Percentiles rank a stretch among this genome's conserved stretches.
Evolutionary conservation across 805 yeast genomes (phyloP).

Genomic region (Barnettozyma pratensis): DNA sequence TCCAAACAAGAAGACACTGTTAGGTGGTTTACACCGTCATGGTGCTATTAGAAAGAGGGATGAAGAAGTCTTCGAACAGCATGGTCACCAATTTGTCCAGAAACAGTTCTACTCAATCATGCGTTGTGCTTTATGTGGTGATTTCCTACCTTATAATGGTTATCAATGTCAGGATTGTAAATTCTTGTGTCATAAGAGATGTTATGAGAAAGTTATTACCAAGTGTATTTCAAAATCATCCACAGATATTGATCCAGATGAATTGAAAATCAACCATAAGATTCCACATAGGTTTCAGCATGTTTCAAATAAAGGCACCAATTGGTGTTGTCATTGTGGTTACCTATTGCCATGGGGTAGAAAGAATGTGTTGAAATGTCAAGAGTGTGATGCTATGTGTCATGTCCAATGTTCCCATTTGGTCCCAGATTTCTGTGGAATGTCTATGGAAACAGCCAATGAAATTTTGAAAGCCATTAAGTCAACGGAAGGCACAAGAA

Average conservation of each 20-base stretch:
- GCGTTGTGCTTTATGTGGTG: constrained; percentile 98
- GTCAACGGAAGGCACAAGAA: constrained; percentile 48
- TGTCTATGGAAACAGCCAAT: constrained; percentile 96
- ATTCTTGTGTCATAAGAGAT: constrained; percentile 74
- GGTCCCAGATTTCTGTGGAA: constrained; percentile 98
- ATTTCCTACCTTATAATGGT: constrained; percentile 83
- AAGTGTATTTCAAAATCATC: constrained; percentile 78
- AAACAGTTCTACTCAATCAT: constrained; percentile 93
- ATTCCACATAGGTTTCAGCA: constrained; percentile 96
- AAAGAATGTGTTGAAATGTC: constrained; percentile 87
- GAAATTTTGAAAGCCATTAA: constrained; percentile 80
- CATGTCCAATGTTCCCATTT: constrained; percentile 89
- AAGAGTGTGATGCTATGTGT: constrained; percentile 92
- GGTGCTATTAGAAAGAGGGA: constrained; percentile 96
- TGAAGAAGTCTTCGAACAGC: constrained; percentile 83
- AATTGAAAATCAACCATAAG: constrained; percentile 83
- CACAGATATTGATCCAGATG: constrained; percentile 64
- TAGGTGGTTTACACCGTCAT: constrained; percentile 83
- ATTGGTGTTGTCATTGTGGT: constrained; percentile 99
- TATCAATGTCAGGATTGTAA: constrained; percentile 83
- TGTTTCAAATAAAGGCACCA: constrained; percentile 88
- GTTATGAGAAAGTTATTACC: constrained; percentile 75
- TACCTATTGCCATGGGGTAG: constrained; percentile 92
- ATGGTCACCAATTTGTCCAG: constrained; percentile 95
- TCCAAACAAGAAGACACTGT: constrained; percentile 38